These are phyloP conservation scores for Castanea sativa DNA, from an alignment of 306 rosid genomes.

Conservation along the genomic window DNA sequence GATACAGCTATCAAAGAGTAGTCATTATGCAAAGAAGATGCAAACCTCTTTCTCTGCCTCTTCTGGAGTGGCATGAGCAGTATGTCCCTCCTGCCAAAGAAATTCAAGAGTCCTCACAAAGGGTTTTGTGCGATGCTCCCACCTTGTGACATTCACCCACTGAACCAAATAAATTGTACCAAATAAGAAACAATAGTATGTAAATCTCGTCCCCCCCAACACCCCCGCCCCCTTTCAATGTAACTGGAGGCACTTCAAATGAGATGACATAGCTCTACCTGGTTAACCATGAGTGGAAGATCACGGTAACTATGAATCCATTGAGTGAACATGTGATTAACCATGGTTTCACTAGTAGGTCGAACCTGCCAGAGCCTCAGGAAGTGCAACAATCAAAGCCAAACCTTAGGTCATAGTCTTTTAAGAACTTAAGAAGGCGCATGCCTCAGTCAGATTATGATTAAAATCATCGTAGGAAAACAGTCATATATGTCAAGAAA, in stretches of 20 bases:
- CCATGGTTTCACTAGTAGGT: slow-evolving; percentile 93
- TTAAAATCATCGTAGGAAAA: neutral
- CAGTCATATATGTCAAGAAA: neutral
- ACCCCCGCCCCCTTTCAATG: neutral
- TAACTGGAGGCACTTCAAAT: neutral
- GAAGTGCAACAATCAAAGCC: slow-evolving; percentile 78
- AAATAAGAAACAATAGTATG: slow-evolving; percentile 1
- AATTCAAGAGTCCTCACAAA: slow-evolving; percentile 94
- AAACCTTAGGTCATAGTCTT: slow-evolving; percentile 59
- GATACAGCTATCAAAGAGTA: neutral
- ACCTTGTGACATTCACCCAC: slow-evolving; percentile 99
- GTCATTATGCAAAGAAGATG: slow-evolving; percentile 17
- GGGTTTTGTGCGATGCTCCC: slow-evolving; percentile 99
- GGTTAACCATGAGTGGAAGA: slow-evolving; percentile 90
- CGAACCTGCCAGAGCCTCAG: slow-evolving; percentile 97
- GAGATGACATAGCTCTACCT: slow-evolving; percentile 43
- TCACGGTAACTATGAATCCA: slow-evolving; percentile 98
- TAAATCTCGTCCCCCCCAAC: neutral
- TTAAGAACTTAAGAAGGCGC: slow-evolving; percentile 15
- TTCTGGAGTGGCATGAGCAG: slow-evolving; percentile 85
- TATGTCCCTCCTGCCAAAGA: slow-evolving; percentile 99
- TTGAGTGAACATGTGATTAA: slow-evolving; percentile 96
- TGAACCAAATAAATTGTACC: slow-evolving; percentile 33
- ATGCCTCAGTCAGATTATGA: slow-evolving; percentile 9
- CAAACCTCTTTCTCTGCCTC: slow-evolving; percentile 95